Base-by-base conservation (phyloP, 306 rosid species). In the Prosopis cineraria region DNA sequence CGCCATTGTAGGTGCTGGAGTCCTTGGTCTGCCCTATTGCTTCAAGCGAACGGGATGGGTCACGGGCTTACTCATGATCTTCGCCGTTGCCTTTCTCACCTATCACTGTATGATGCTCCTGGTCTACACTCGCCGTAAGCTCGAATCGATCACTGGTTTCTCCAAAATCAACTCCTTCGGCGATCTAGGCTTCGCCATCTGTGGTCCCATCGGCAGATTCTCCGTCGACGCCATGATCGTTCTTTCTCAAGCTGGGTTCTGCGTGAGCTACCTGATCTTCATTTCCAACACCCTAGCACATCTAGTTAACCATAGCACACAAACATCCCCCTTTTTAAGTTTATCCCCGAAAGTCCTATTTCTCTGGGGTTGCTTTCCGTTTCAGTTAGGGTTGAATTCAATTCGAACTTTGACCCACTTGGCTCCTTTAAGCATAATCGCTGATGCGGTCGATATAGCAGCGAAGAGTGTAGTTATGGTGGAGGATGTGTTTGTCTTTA, bases 31-130 rank as follows among this genome's bases (percentile, higher is more conserved):
- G 1, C 97, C 97, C 1, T 89, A 91, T 78, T 48, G 90, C 41
- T 91, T 89, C 88, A 91, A 85, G 80, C 62, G 80, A 30, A 89
- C 92, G 14, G 94, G 97, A 3, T 91, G 90, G 90, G 31, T 80
- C 56, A 67, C 80, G 66, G 93, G 94, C 58, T 52, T 84, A 0
- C 45, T 89, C 79, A 80, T 86, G 89, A 83, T 91, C 56, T 82
- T 88, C 79, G 2, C 71, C 13, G 90, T 91, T 1, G 94, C 91
- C 0, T 64, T 76, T 22, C 79, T 89, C 74, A 89, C 97, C 39
- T 88, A 91, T 70, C 68, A 91, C 85, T 89, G 97, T 24, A 91
- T 89, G 97, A 82, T 91, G 81, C 97, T 89, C 4, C 85, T 91
- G 0, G 89, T 91, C 69, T 36, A 24, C 50, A 89, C 97, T 0